Conservation (phyloP, 805 yeast species). For the Saccharomycopsis javanensis region DNA sequence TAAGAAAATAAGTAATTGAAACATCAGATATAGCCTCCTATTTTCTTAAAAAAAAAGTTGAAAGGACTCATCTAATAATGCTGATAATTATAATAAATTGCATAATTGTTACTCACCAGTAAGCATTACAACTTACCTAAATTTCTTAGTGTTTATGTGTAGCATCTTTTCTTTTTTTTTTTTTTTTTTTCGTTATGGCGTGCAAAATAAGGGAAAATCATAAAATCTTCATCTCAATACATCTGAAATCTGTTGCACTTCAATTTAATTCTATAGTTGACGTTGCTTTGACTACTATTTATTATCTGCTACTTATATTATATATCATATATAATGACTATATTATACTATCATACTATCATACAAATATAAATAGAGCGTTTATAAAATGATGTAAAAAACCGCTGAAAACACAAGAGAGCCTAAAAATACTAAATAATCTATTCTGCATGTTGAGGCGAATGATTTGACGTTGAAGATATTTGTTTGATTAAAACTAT, state of each 20-base stretch:
- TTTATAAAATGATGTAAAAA: background rate
- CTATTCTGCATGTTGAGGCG: background rate
- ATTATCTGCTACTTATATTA: background rate
- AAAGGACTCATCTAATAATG: background rate
- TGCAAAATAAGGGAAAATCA: too few species aligned
- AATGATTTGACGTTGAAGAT: background rate
- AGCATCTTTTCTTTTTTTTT: too few species aligned
- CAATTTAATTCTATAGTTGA: too few species aligned
- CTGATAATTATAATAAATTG: background rate
- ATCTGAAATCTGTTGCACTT: too few species aligned
- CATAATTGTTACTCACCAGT: too few species aligned
- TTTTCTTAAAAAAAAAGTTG: too few species aligned
- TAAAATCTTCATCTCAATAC: too few species aligned
- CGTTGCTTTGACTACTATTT: too few species aligned
- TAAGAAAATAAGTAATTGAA: background rate
- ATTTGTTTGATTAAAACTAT: background rate
- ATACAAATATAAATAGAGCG: background rate
- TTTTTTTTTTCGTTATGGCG: too few species aligned
- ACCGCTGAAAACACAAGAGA: background rate
- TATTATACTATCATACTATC: background rate
- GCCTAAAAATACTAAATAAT: background rate
- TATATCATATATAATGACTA: background rate
- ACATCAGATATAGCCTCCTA: background rate
- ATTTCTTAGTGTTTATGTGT: too few species aligned
- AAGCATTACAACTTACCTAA: too few species aligned